Base-by-base conservation (phyloP, 192 early-diverging fungal species). In the Umbelopsis vinacea region DNA sequence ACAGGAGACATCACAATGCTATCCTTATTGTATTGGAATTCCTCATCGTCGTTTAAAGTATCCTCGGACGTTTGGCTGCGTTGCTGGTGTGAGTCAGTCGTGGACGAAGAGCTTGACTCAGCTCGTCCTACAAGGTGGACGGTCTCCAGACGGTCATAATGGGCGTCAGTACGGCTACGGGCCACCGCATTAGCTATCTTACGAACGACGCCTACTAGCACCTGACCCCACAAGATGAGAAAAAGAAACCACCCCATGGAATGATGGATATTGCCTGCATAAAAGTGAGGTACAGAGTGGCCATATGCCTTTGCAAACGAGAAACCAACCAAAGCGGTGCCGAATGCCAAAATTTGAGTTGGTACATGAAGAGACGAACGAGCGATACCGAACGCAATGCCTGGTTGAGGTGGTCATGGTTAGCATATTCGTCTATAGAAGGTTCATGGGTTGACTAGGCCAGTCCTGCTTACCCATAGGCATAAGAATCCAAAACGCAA, bases 321-420 rank as follows among this genome's bases (percentile, higher is more conserved):
- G 40, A 75, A 79, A 0, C 78, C 78, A 57, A 70, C 38, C 50
- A 70, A 52, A 11, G 78, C 70, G 3, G 54, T 55, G n/a, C 60
- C 21, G 46, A 75, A 75, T 21, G 73, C 52, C 3, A 72, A 10
- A n/a, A 79, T 67, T 45, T 79, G 78, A 23, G 71, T 69, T 24
- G 78, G 78, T 4, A 75, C 48, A 38, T 79, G 78, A 22, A 79
- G 67, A n/a, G 73, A 70, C 17, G 78, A 79, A 7, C 69, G 55
- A 47, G 78, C 74, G 67, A 79, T 79, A 67, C 78, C 78, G 46
- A 79, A 68, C 52, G 75, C 75, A 33, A 79, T 66, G 33, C 78
- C 78, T 79, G 67, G 14, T 24, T 24, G 26, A 29, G 29, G 29
- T 3, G 29, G 29, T 29, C 1, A 29, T 2, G 29, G 33, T 63